Evolutionary conservation across 768 basidiomycete genomes (phyloP).

Genomic region (Wakefieldia striispora): DNA sequence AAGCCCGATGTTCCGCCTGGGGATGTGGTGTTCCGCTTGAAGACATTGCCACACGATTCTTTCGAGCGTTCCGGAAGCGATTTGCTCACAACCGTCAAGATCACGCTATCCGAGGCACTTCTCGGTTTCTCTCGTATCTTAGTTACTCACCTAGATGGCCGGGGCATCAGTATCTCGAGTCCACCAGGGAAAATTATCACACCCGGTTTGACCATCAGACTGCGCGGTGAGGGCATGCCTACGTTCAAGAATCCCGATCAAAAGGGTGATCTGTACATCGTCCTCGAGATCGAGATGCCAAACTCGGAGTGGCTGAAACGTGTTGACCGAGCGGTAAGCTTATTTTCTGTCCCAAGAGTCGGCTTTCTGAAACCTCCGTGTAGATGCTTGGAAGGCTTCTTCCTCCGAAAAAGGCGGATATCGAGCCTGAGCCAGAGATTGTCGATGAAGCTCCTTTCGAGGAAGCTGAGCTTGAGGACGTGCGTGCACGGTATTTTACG

Average conservation of each 20-base stretch:
- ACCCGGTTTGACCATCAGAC: conserved; percentile 66
- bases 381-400: conserved; percentile 65
- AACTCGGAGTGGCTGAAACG: conserved; percentile 68
- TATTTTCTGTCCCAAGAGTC: background rate
- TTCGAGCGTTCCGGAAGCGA: conserved; percentile 85
- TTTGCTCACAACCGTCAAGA: conserved; percentile 73
- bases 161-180: conserved; percentile 77
- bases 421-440: conserved; percentile 68
- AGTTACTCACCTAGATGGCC: conserved; percentile 89
- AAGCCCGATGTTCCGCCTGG: conserved; percentile 87
- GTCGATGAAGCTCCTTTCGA: conserved; percentile 73
- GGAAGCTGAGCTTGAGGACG: conserved; percentile 76
- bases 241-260: conserved; percentile 58
- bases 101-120: conserved; percentile 91
- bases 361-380: conserved; percentile 5
- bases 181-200: conserved; percentile 76
- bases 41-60: conserved; percentile 63
- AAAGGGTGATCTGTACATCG: conserved; percentile 81
- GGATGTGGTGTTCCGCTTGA: conserved; percentile 85
- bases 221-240: conserved; percentile 92
- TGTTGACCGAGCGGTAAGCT: conserved; percentile 56
- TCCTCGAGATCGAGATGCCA: conserved; percentile 90
- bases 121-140: conserved; percentile 93
- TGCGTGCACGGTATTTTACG: conserved; percentile 77
- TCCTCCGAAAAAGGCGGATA: conserved; percentile 73